Base-by-base conservation (phyloP, 345 rosid genomes). In the Diplotaxis tenuifolia region DNA sequence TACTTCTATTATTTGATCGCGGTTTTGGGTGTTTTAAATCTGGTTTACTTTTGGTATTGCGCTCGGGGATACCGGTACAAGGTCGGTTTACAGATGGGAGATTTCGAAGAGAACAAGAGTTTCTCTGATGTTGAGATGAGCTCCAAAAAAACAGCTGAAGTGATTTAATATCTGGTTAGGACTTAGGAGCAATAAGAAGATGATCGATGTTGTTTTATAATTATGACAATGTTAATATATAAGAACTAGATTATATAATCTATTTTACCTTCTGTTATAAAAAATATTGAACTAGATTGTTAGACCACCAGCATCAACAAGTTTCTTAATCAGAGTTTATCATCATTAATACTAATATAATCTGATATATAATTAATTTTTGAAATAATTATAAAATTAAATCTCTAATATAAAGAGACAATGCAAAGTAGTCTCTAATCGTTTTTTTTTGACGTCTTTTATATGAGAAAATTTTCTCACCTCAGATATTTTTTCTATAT, bases 1-100 rank as follows among this genome's bases (percentile, higher is more conserved):
- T 87, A 88, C 62, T 93, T 93, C 66, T 93, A 93, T 75, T 90
- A 93, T 88, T 21, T 93, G 75, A 75, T 93, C 27, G 88, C 96
- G 1, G 65, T 70, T 50, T 32, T 90, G 74, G 93, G 88, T 67
- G 84, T 78, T 7, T n/a, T 85, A 25, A 93, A 90, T 78, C 79
- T 93, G 63, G 42, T 84, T 56, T 93, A 90, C 32, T 93, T 88
- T 67, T 22, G 84, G 42, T 32, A 69, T 21, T 93, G 98, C 69
- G 95, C 95, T 4, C 82, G 81, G 55, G 70, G 82, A 53, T 93
- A 93, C 42, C 84, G 87, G 53, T 86, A 70, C 57, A 93, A 93
- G 56, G 82, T 81, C 88, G 0, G 55, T 87, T 79, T 83, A 88
- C 75, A 34, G 25, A 23, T 47, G 15, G 80, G 34, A 83, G 87